These are phyloP conservation scores for Funneliformis geosporum DNA, from an alignment of 192 early-diverging fungal genomes.

Conservation along the genomic window DNA sequence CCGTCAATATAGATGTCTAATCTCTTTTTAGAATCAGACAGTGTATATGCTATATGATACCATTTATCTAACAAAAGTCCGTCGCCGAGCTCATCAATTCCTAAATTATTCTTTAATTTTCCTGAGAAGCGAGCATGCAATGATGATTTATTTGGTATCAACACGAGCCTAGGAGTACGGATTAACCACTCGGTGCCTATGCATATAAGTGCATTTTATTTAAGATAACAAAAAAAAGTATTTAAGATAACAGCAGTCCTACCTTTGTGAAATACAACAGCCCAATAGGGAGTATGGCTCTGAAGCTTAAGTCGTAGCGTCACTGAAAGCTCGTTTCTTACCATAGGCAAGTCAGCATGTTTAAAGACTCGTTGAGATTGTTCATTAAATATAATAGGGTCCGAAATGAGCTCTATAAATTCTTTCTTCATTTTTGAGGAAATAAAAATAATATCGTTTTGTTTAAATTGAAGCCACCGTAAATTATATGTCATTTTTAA, in stretches of 20 bases:
- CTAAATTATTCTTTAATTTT: not conserved
- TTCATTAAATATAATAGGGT: too few relatives aligned
- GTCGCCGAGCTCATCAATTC: not conserved
- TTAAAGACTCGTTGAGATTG: too few relatives aligned
- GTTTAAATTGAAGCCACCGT: too few relatives aligned
- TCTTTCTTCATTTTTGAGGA: too few relatives aligned
- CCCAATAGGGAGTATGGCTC: not conserved
- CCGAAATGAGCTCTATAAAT: too few relatives aligned
- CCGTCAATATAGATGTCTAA: slow-evolving; percentile 4
- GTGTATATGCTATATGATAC: slow-evolving; percentile 27
- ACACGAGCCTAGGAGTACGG: not conserved
- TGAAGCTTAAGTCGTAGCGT: slow-evolving; percentile 10
- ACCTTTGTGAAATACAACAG: slow-evolving; percentile 26
- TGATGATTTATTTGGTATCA: not conserved
- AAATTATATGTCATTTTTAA: too few relatives aligned
- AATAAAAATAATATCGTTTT: too few relatives aligned
- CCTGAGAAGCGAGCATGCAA: slow-evolving; percentile 21
- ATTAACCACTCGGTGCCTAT: not conserved
- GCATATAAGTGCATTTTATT: not conserved
- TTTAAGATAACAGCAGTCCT: not conserved
- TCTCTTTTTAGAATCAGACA: slow-evolving; percentile 25
- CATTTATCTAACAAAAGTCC: slow-evolving; percentile 24
- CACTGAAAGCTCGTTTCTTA: not conserved
- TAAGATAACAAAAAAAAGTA: not conserved
- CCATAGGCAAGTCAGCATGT: slow-evolving; percentile 1